Conservation (phyloP, 176 grass and related monocot genomes). For the Cocos nucifera region DNA sequence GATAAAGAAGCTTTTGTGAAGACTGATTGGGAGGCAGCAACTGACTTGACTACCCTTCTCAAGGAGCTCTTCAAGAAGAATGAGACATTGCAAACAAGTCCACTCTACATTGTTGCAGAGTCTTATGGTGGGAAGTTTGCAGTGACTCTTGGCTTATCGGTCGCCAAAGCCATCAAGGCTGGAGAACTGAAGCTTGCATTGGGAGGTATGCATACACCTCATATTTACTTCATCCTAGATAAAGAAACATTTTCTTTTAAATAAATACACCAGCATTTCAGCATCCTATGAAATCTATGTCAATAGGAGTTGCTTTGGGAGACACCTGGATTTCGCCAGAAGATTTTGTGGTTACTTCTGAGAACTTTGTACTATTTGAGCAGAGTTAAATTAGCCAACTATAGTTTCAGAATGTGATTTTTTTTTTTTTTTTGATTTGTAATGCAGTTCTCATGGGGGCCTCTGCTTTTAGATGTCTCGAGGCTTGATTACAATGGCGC, state of each 20-base stretch:
- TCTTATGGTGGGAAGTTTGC: conserved; percentile 98
- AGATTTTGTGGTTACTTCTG: conserved; percentile 51
- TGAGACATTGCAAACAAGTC: conserved; percentile 27
- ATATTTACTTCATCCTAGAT: background rate
- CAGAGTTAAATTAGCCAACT: too few species aligned
- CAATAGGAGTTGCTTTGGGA: conserved; percentile 56
- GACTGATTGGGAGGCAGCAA: conserved; percentile 57
- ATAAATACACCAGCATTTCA: too few species aligned
- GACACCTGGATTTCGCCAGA: conserved; percentile 89
- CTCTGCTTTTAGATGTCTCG: conserved; percentile 61
- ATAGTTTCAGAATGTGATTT: background rate
- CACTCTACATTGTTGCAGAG: conserved; percentile 82
- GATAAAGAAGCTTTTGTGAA: conserved; percentile 38
- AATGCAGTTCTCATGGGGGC: conserved; percentile 52
- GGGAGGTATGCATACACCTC: conserved; percentile 23
- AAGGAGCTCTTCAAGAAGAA: conserved; percentile 27
- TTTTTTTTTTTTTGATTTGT: background rate
- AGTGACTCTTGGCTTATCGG: conserved; percentile 46
- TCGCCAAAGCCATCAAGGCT: conserved; percentile 39
- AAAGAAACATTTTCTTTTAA: too few species aligned
- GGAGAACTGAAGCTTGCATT: conserved; percentile 33
- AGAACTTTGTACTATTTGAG: background rate
- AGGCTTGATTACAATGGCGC: conserved; percentile 50
- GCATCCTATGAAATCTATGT: background rate
- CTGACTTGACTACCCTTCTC: conserved; percentile 61